A percentile compares a stretch with the other conserved stretches of the same genome.
These are phyloP conservation scores for Mrakiaceae sp. DNA, from an alignment of 1,284 basidiomycete species.

Conservation along the genomic window DNA sequence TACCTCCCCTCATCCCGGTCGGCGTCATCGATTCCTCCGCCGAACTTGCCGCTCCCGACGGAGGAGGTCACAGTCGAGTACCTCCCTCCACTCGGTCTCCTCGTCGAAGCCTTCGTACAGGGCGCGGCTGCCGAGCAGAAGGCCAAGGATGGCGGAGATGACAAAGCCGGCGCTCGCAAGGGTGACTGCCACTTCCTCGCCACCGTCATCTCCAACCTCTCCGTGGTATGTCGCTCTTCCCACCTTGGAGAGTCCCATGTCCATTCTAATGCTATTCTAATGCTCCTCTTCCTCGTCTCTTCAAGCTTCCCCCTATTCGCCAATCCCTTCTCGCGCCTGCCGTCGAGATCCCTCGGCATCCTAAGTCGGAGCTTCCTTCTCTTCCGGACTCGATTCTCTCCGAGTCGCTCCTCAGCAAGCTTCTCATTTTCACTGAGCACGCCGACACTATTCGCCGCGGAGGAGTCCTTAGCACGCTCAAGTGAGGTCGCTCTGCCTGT, in stretches of 20 bases:
- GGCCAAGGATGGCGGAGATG: conserved; percentile 20
- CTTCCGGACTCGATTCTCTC: conserved; percentile 20
- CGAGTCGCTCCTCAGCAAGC: conserved; percentile 70
- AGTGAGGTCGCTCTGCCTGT: conserved; percentile 42
- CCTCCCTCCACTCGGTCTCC: conserved; percentile 53
- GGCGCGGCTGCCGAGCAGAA: conserved; percentile 46
- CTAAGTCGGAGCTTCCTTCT: conserved; percentile 30
- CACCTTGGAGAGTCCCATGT: background rate
- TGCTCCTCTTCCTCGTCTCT: background rate
- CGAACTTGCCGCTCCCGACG: conserved; percentile 51
- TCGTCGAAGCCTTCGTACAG: conserved; percentile 75
- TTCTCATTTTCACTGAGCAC: conserved; percentile 80
- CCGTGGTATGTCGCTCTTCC: conserved; percentile 22
- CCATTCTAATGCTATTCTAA: background rate
- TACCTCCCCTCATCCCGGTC: conserved; percentile 64
- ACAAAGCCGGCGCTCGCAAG: conserved; percentile 1
- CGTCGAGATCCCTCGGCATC: conserved; percentile 25
- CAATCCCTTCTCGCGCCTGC: conserved; percentile 52
- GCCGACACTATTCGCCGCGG: conserved; percentile 70
- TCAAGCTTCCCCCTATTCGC: conserved; percentile 53
- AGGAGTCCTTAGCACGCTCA: conserved; percentile 73
- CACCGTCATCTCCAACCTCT: conserved; percentile 83
- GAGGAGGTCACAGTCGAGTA: conserved; percentile 42
- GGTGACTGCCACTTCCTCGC: conserved; percentile 50
- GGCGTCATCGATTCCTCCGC: conserved; percentile 51